phyloP scores from a whole-genome alignment of 78 protist genomes.

The Thecamonas trahens region DNA sequence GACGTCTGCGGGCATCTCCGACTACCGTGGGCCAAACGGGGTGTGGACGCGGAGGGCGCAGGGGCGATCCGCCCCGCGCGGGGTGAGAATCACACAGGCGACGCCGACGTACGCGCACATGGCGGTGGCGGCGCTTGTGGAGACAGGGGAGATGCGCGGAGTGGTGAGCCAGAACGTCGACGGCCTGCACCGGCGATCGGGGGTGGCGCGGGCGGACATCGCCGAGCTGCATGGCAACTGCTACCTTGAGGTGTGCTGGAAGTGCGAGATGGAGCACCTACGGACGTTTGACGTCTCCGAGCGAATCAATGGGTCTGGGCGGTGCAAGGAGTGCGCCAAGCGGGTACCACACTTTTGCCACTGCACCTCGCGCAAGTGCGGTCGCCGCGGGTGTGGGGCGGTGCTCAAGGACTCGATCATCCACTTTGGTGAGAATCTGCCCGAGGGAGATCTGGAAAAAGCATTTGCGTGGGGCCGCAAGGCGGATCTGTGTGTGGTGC shows the following conservation, averaged over 20 bases:
- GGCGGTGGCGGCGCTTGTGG: neutral
- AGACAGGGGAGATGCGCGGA: conserved; percentile 7
- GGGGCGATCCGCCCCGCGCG: neutral
- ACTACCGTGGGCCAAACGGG: conserved; percentile 13
- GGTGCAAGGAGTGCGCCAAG: no score
- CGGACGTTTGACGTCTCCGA: neutral
- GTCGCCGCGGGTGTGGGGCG: neutral
- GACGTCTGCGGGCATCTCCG: conserved; percentile 37
- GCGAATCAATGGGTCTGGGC: no score
- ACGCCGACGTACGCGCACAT: conserved; percentile 11
- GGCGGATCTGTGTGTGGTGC: conserved; percentile 23
- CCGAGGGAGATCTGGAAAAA: neutral
- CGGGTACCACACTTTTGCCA: conserved; percentile 3
- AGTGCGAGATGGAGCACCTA: neutral
- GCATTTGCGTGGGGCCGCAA: neutral
- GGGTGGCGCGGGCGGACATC: neutral
- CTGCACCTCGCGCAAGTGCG: conserved; percentile 19
- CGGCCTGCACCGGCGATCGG: conserved; percentile 23
- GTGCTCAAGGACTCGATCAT: conserved; percentile 18
- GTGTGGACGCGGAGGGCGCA: conserved; percentile 19
- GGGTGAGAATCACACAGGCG: neutral
- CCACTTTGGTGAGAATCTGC: conserved; percentile 40
- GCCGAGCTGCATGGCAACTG: conserved; percentile 43
- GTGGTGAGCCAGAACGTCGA: conserved; percentile 30
- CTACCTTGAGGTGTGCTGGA: conserved; percentile 17